Conservation (phyloP, 495 filamentous ascomycete species). For the Aspergillus campestris region DNA sequence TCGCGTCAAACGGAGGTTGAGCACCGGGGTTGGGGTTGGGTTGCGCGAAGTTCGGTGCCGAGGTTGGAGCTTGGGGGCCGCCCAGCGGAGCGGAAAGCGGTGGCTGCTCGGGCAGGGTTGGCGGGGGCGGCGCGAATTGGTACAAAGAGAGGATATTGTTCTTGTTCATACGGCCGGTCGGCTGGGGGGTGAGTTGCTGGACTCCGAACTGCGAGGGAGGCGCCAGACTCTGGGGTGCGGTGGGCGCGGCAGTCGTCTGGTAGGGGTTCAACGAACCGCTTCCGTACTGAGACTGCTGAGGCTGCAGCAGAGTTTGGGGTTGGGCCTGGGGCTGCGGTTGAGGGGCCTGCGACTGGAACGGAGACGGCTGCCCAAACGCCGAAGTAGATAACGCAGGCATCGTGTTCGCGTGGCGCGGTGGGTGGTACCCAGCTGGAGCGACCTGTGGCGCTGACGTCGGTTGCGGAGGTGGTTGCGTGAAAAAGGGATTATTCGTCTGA, state of each 20-base stretch:
- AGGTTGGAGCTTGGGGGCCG: background rate
- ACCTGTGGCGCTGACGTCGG: slow-evolving; percentile 16
- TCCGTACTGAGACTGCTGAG: slow-evolving; percentile 13
- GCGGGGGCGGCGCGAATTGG: slow-evolving; percentile 63
- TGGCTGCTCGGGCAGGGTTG: slow-evolving; percentile 24
- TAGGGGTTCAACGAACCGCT: slow-evolving; percentile 28
- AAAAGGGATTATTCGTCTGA: slow-evolving; percentile 51
- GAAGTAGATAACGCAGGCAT: slow-evolving; percentile 31
- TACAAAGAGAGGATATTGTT: slow-evolving; percentile 82
- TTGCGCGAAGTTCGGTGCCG: background rate
- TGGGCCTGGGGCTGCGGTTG: slow-evolving; percentile 3
- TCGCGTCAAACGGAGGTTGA: too few species aligned
- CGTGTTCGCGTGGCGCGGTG: slow-evolving; percentile 35
- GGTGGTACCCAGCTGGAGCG: slow-evolving; percentile 16
- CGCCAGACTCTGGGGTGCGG: slow-evolving; percentile 20
- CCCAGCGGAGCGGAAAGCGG: slow-evolving; percentile 3
- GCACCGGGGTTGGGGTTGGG: too few species aligned
- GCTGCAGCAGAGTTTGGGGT: slow-evolving; percentile 8
- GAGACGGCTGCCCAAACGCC: slow-evolving; percentile 29
- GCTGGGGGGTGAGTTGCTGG: slow-evolving; percentile 35
- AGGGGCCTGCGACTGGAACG: slow-evolving; percentile 25
- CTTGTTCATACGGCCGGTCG: slow-evolving; percentile 57
- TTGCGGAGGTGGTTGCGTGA: slow-evolving; percentile 29
- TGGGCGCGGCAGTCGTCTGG: slow-evolving; percentile 24
- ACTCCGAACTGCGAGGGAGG: slow-evolving; percentile 21